These are phyloP conservation scores for Cenococcum geophilum DNA, from an alignment of 495 filamentous ascomycete genomes.

Conservation along the genomic window DNA sequence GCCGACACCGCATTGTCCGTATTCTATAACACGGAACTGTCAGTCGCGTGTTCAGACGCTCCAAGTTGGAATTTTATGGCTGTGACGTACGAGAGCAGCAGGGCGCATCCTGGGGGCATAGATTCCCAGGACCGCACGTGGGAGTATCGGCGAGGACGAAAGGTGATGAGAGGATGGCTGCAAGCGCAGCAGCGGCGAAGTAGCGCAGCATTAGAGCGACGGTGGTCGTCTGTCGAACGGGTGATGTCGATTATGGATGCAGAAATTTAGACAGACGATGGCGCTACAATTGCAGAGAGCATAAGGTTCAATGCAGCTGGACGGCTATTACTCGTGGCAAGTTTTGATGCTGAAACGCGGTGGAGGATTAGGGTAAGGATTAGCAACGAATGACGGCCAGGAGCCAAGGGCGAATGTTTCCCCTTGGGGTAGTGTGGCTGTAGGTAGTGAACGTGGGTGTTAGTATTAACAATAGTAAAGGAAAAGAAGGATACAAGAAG, in stretches of 20 bases:
- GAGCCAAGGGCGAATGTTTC: background rate
- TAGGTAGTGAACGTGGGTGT: background rate
- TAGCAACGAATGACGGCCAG: background rate
- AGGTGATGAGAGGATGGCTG: conserved; percentile 16
- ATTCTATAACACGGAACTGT: conserved; percentile 54
- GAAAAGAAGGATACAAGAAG: background rate
- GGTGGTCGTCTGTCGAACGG: background rate
- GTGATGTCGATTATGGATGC: conserved; percentile 2
- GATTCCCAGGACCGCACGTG: conserved; percentile 52
- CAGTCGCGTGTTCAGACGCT: conserved; percentile 6
- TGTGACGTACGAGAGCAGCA: conserved; percentile 84
- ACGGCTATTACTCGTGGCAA: background rate
- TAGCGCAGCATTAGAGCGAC: conserved; percentile 10
- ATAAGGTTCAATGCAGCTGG: background rate
- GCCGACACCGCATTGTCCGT: conserved; percentile 87
- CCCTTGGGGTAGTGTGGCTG: background rate
- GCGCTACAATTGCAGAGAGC: background rate
- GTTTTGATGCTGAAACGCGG: conserved; percentile 1
- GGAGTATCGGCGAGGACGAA: conserved; percentile 24
- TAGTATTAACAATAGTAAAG: background rate
- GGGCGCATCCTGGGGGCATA: conserved; percentile 68
- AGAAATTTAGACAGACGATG: conserved; percentile 1
- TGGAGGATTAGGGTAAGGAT: background rate
- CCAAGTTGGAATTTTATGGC: background rate
- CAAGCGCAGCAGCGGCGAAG: conserved; percentile 21